Conservation (phyloP, 2,329 filamentous ascomycete genomes). For the Ceratocystis alfenasii region DNA sequence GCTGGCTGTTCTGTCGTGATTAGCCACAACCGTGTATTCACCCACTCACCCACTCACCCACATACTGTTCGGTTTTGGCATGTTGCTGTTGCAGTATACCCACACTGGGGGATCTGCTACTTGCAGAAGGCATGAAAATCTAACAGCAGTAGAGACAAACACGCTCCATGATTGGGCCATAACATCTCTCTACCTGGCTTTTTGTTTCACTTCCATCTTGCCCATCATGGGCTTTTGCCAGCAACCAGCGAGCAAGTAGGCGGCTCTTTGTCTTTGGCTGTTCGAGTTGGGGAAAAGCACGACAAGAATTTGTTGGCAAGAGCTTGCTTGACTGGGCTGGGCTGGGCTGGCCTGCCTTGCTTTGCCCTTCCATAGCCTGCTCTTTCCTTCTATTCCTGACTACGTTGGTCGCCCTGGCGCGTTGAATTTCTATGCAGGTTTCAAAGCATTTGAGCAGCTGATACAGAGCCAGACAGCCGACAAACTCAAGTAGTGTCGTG, state of each 20-base stretch:
- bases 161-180: background rate
- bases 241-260: background rate
- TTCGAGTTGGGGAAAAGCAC: background rate
- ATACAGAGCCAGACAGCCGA: too few relatives aligned
- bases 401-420: too few relatives aligned
- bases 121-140: background rate
- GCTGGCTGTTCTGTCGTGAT: background rate
- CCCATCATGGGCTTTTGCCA: background rate
- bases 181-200: background rate
- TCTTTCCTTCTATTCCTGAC: too few relatives aligned
- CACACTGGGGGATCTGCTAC: conserved; percentile 7
- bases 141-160: background rate
- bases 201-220: conserved; percentile 3
- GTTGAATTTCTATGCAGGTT: too few relatives aligned
- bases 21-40: background rate
- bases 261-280: background rate
- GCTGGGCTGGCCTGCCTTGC: background rate
- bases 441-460: too few relatives aligned
- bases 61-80: background rate
- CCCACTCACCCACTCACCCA: background rate
- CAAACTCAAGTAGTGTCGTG: too few relatives aligned
- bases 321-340: background rate
- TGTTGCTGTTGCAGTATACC: background rate
- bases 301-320: background rate
- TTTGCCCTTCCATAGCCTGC: too few relatives aligned